These are phyloP conservation scores for Leptographium galeiforme DNA, from an alignment of 2,329 filamentous ascomycete species.

Conservation along the genomic window DNA sequence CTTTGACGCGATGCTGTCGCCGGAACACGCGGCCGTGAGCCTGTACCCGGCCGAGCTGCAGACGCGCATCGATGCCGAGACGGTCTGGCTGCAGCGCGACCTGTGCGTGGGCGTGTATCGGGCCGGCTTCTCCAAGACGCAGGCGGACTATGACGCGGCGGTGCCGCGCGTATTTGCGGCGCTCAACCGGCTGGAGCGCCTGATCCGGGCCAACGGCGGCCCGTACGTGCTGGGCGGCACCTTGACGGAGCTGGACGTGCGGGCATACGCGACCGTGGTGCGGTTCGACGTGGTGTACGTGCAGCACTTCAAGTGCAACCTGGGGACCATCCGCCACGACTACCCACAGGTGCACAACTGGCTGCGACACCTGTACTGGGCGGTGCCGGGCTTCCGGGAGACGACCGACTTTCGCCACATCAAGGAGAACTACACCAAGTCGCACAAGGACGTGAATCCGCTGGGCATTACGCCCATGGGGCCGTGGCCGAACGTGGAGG, in stretches of 20 bases:
- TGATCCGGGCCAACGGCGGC: slow-evolving; percentile 20
- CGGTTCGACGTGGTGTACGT: slow-evolving; percentile 49
- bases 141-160: slow-evolving; percentile 40
- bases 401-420: slow-evolving; percentile 54
- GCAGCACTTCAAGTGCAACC: slow-evolving; percentile 54
- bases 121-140: slow-evolving; percentile 42
- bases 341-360: slow-evolving; percentile 49
- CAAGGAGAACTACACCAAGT: slow-evolving; percentile 52
- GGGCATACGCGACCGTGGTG: slow-evolving; percentile 43
- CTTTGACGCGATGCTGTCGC: slow-evolving; percentile 35
- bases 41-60: slow-evolving; percentile 39
- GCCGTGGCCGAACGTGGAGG: slow-evolving; percentile 44
- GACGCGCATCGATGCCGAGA: slow-evolving; percentile 35
- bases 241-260: slow-evolving; percentile 46
- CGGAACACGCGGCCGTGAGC: slow-evolving; percentile 25
- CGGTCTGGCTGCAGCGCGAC: slow-evolving; percentile 39
- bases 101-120: slow-evolving; percentile 49
- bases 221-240: slow-evolving; percentile 41
- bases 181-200: slow-evolving; percentile 43
- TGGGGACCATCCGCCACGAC: slow-evolving; percentile 44
- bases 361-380: slow-evolving; percentile 46
- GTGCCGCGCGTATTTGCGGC: slow-evolving; percentile 43
- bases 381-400: slow-evolving; percentile 37
- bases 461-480: slow-evolving; percentile 48
- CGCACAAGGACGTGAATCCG: slow-evolving; percentile 45